Base-by-base conservation (phyloP, 306 rosid genomes). In the Prunus armeniaca region DNA sequence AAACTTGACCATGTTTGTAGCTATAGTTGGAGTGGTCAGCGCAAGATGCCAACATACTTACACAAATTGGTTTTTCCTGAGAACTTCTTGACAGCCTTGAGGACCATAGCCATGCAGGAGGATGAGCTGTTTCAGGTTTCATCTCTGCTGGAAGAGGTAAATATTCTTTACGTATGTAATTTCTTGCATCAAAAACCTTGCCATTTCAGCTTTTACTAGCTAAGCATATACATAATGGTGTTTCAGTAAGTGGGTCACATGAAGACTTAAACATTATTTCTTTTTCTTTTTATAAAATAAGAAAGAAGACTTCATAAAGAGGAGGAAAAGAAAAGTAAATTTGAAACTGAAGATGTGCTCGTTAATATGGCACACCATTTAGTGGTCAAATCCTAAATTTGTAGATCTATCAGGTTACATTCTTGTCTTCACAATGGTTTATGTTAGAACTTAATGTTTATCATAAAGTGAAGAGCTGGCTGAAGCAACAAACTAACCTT, bases 11-110 rank as follows among this genome's bases (percentile, higher is more conserved):
- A 51, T 79, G 76, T 67, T 75, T 73, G 84, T 79, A 87, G 82
- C 80, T 91, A 92, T 74, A 95, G 99, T 80, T 95, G 99, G 99
- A 92, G 97, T 69, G 99, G 97, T 78, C 87, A 82, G 69, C 93
- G 97, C 71, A 92, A 88, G 83, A 83, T 60, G 70, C 99, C 99
- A 54, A 88, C 93, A 34, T 95, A 92, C 74, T 75, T 75, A 60
- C 80, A 81, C 88, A 89, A 84, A 77, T 88, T 95, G 83, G 89
- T 92, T 73, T 95, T 95, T 73, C 97, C 99, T 0, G 97, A 92
- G 75, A 90, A 80, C 55, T 90, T 95, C 83, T 72, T 95, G 79
- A 75, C 90, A 65, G 80, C 93, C 68, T 83, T 92, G 86, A 89
- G 99, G 87, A 92, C 97, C 73, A 79, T 95, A 85, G 91, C 97